phyloP scores from a whole-genome alignment of 176 grass and related monocot species.

The Juncus effusus region DNA sequence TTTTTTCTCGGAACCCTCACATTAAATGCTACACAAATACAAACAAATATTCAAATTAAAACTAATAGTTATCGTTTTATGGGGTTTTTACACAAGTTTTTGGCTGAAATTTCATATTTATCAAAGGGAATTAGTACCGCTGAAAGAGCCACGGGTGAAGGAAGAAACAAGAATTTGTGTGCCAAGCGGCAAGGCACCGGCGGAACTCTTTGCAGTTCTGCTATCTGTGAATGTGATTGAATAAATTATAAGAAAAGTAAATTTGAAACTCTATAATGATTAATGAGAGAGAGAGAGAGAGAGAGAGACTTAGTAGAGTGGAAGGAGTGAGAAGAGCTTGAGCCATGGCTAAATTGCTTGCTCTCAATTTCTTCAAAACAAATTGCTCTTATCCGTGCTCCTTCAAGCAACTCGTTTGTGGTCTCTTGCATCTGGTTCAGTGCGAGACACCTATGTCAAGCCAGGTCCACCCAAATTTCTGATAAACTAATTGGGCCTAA shows the following conservation, averaged over 20 bases:
- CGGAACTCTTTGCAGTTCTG: slow-evolving; percentile 5
- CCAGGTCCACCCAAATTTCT: too few species aligned
- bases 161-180: slow-evolving; percentile 27
- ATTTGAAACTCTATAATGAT: background rate
- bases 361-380: background rate
- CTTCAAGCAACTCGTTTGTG: background rate
- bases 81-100: too few species aligned
- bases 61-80: background rate
- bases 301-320: slow-evolving; percentile 11
- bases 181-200: background rate
- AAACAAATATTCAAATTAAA: background rate
- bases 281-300: slow-evolving; percentile 6
- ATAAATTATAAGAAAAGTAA: background rate
- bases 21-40: slow-evolving; percentile 26
- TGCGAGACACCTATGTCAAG: background rate
- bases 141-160: slow-evolving; percentile 31
- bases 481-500: background rate
- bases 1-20: slow-evolving; percentile 35
- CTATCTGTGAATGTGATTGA: background rate
- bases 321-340: slow-evolving; percentile 15
- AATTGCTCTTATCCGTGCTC: background rate
- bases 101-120: background rate
- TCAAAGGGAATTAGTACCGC: slow-evolving; percentile 10
- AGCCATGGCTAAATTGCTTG: slow-evolving; percentile 8
- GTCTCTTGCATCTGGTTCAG: background rate